phyloP scores from a whole-genome alignment of 2,329 filamentous ascomycete genomes.

The Scorias spongiosa region DNA sequence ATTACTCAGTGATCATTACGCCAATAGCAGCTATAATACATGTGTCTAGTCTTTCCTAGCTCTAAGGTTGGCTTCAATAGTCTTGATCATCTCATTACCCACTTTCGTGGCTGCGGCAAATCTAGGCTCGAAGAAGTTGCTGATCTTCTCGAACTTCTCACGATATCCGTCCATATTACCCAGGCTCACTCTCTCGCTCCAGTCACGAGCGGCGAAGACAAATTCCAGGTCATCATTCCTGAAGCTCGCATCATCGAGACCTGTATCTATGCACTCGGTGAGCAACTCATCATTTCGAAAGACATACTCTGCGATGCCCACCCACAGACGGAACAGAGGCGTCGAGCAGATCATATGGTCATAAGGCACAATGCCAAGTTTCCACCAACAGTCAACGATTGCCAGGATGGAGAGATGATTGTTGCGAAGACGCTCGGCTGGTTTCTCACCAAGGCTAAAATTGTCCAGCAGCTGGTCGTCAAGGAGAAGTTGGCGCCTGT shows the following conservation, averaged over 20 bases:
- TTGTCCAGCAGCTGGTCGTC: constrained; percentile 70
- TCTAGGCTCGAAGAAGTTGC: constrained; percentile 77
- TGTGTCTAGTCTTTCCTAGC: constrained; percentile 4
- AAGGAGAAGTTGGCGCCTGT: constrained; percentile 48
- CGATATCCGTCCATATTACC: constrained; percentile 88
- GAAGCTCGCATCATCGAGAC: constrained; percentile 79
- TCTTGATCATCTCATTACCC: constrained; percentile 95
- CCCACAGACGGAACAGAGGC: constrained; percentile 86
- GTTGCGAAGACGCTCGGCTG: constrained; percentile 59
- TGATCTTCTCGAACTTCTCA: constrained; percentile 80
- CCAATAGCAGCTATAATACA: background rate
- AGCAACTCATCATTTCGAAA: constrained; percentile 72
- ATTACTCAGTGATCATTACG: background rate
- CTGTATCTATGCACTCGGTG: constrained; percentile 71
- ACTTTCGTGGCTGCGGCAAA: constrained; percentile 77
- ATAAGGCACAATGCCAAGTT: constrained; percentile 83
- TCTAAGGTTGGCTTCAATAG: constrained; percentile 66
- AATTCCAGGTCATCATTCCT: constrained; percentile 94
- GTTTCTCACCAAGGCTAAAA: constrained; percentile 64
- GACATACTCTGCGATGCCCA: constrained; percentile 92
- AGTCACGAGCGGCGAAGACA: constrained; percentile 89
- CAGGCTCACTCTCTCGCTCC: constrained; percentile 84
- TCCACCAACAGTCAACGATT: constrained; percentile 98
- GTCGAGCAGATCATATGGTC: constrained; percentile 99
- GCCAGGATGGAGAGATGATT: constrained; percentile 87